Conservation (phyloP, 2,329 filamentous ascomycete species). For the Seiridium unicorne region DNA sequence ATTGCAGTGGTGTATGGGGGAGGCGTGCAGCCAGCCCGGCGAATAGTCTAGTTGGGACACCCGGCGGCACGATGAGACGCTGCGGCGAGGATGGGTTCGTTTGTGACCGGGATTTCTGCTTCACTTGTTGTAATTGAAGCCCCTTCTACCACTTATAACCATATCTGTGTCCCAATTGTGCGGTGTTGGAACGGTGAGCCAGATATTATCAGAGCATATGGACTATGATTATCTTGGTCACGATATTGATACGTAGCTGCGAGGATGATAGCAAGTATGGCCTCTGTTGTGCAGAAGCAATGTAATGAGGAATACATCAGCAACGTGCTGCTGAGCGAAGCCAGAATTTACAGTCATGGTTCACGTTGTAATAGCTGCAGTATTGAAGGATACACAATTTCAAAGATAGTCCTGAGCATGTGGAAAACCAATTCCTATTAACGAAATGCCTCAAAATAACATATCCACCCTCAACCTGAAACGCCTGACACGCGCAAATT, state of each 20-base stretch:
- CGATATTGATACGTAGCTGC: not conserved
- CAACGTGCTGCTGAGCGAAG: too few relatives aligned
- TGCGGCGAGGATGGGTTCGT: constrained; percentile 56
- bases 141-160: too few relatives aligned
- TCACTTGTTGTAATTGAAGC: constrained; percentile 44
- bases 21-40: not conserved
- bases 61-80: constrained; percentile 45
- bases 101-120: constrained; percentile 60
- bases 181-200: too few relatives aligned
- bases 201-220: not conserved
- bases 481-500: constrained; percentile 1
- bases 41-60: constrained; percentile 36
- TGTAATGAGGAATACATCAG: too few relatives aligned
- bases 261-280: too few relatives aligned
- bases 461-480: constrained; percentile 3
- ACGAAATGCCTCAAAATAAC: constrained; percentile 2
- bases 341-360: too few relatives aligned
- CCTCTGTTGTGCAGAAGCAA: too few relatives aligned
- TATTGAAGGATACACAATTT: not conserved
- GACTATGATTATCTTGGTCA: not conserved
- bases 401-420: not conserved
- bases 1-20: not conserved
- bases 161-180: too few relatives aligned
- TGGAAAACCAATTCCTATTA: constrained; percentile 5
- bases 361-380: too few relatives aligned